Evolutionary conservation across 2,329 filamentous ascomycete genomes (phyloP).

Genomic region (Fusarium sp.): DNA sequence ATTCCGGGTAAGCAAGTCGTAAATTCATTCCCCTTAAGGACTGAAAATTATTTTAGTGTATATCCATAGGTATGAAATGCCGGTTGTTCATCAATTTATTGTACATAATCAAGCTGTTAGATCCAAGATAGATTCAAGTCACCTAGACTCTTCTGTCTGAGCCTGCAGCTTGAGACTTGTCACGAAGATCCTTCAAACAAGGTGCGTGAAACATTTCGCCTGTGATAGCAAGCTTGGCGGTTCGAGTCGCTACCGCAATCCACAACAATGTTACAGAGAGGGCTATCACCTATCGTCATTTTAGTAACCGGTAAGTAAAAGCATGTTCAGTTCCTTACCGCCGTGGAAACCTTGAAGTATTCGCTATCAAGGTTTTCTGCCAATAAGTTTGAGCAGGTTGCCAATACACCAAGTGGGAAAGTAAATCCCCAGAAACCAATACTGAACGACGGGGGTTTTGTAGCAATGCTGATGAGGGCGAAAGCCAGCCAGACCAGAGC

Average conservation of each 20-base stretch:
- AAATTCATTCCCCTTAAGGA: too few species aligned
- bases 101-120: background rate
- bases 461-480: slow-evolving; percentile 54
- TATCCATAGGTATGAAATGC: background rate
- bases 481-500: slow-evolving; percentile 57
- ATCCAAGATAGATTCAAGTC: background rate
- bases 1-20: background rate
- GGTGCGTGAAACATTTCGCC: slow-evolving; percentile 59
- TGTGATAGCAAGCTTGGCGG: slow-evolving; percentile 50
- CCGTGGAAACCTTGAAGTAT: slow-evolving; percentile 56
- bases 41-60: background rate
- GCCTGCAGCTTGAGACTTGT: slow-evolving; percentile 45
- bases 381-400: slow-evolving; percentile 53
- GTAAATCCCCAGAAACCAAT: slow-evolving; percentile 62
- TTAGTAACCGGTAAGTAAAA: slow-evolving; percentile 9
- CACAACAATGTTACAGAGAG: slow-evolving; percentile 55
- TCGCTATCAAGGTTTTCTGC: slow-evolving; percentile 54
- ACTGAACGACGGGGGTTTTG: slow-evolving; percentile 57
- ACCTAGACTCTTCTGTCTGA: slow-evolving; percentile 44
- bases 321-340: slow-evolving; percentile 38
- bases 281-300: slow-evolving; percentile 51
- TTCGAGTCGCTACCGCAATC: slow-evolving; percentile 54
- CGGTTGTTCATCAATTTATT: background rate
- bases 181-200: slow-evolving; percentile 53
- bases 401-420: slow-evolving; percentile 58